Evolutionary conservation across 257 asterid genomes (phyloP), one percentile per base, ranked within the genome.

Genomic region (Solanum paucissectum): DNA sequence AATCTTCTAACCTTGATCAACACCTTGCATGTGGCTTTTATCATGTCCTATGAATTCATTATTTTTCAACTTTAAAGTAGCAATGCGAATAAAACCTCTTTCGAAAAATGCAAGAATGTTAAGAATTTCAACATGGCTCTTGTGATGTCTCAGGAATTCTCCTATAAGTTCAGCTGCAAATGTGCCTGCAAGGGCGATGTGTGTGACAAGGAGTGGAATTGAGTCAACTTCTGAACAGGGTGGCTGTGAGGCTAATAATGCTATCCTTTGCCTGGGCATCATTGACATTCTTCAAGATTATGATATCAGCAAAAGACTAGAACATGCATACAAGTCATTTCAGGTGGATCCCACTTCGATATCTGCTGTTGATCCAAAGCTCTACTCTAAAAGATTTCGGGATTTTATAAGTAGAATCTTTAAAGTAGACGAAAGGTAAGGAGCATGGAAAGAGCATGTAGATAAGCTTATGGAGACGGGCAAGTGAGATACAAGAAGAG

Each of bases 251-350:
- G 72, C 88, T 46, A 91, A 90, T 46, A 94, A 95, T 89, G 96
- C 94, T 14, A 93, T 95, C 89, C 95, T 95, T 87, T 94, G 94
- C 91, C 93, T 94, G 44, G 98, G 98, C 79, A 92, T 95, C 88
- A 95, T 95, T 38, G 98, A 95, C 93, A 94, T 95, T 27, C 88
- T 95, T 72, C 98, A 95, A 87, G 98, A 94, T 90, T 95, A 95
- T 6, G 98, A 94, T 86, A 92, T 95, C 64, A 92, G 92, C 93
- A 95, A 95, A 95, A 94, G 92, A 92, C 94, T 95, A 3, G 98
- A 95, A 83, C 97, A 94, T 52, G 96, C 95, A 3, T 93, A 93
- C 93, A 95, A 94, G 86, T 95, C 98, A 37, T 91, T 93, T n/a
- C 98, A 95, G 83, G 95, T 90, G 5, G 95, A 95, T 85, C 69